A percentile compares a stretch with the other conserved stretches of the same genome.
Evolutionary conservation across 2,329 filamentous ascomycete genomes (phyloP).

Genomic region (Rhexocercosporidium sp.): DNA sequence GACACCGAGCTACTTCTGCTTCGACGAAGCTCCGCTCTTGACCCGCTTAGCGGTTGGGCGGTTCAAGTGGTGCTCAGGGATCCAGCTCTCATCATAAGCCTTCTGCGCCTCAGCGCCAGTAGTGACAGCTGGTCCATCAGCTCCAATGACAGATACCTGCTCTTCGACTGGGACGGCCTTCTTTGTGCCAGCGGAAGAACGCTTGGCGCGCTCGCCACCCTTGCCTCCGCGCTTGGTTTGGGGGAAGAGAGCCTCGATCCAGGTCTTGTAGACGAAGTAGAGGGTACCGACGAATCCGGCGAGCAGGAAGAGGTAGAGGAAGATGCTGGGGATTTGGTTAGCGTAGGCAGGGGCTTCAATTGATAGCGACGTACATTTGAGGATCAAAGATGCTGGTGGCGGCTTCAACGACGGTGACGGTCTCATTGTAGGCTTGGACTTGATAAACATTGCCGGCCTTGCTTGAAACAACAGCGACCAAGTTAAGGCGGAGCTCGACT

Average conservation of each 20-base stretch:
- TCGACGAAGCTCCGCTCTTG: slow-evolving; percentile 55
- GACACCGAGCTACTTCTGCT: slow-evolving; percentile 31
- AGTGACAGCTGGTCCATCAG: slow-evolving; percentile 49
- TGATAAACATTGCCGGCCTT: slow-evolving; percentile 73
- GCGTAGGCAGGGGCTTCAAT: too few species aligned
- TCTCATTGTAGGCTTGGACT: slow-evolving; percentile 78
- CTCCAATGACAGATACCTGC: slow-evolving; percentile 69
- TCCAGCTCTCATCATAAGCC: slow-evolving; percentile 44
- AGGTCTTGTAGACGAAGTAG: slow-evolving; percentile 98
- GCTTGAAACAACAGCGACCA: slow-evolving; percentile 76
- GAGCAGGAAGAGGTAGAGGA: slow-evolving; percentile 92
- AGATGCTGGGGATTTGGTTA: slow-evolving; percentile 68
- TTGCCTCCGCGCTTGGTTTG: slow-evolving; percentile 69
- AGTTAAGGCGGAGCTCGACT: slow-evolving; percentile 80
- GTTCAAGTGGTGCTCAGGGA: slow-evolving; percentile 74
- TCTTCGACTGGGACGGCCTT: slow-evolving; percentile 61
- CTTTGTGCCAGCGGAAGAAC: slow-evolving; percentile 66
- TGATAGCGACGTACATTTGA: slow-evolving; percentile 83
- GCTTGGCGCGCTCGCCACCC: slow-evolving; percentile 54
- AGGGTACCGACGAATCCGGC: slow-evolving; percentile 77
- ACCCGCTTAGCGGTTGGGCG: slow-evolving; percentile 75
- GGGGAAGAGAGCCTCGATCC: slow-evolving; percentile 95
- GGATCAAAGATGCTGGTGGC: slow-evolving; percentile 92
- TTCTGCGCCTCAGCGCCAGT: slow-evolving; percentile 39
- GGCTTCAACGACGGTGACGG: slow-evolving; percentile 85